Evolutionary conservation across 495 filamentous ascomycete species (phyloP), one percentile per base, ranked within the genome.

Genomic region (Aspergillus steynii): DNA sequence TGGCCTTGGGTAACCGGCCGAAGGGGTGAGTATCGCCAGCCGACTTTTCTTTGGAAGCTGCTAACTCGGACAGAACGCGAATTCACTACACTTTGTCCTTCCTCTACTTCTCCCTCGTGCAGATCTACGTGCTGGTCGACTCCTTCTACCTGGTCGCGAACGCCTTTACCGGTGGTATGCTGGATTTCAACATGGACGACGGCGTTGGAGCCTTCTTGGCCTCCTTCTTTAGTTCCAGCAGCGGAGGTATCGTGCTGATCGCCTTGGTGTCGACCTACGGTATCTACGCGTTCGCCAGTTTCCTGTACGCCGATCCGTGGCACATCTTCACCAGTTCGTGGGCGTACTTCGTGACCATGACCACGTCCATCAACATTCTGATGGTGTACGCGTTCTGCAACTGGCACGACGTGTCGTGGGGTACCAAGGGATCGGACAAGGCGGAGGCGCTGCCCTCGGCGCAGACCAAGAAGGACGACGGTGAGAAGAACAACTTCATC

Each of bases 321-420:
- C 95, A 99, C 82, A 97, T 99, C 90, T 93, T 99, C 80, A 93
- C 92, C 69, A 96, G 92, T 34, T 97, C 96, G 77, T 90, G 91
- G 62, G 86, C 91, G 63, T 98, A 98, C 77, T 84, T 98, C 64
- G 78, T 94, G 50, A 84, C 94, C 66, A 94, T 95, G 86, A 94
- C 95, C 10, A 96, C 92, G 27, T 97, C 96, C 74, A 91, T 97
- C 88, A 99, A 99, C 76, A 93, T 99, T 63, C 85, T 99, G 68
- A 98, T 93, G 82, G 92, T 99, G 59, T 99, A 99, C 78, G 92
- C 82, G 59, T 99, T 97, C 86, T 94, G 93, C 83, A 99, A 99
- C 81, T 99, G 95, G 95, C 95, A 99, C 80, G 95, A 99, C 74
- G 95, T 99, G 52, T 97, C 94, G 14, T 99, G 95, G 95, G 95